These are phyloP conservation scores for Penicillium lividum DNA, from an alignment of 495 filamentous ascomycete genomes.

Conservation along the genomic window DNA sequence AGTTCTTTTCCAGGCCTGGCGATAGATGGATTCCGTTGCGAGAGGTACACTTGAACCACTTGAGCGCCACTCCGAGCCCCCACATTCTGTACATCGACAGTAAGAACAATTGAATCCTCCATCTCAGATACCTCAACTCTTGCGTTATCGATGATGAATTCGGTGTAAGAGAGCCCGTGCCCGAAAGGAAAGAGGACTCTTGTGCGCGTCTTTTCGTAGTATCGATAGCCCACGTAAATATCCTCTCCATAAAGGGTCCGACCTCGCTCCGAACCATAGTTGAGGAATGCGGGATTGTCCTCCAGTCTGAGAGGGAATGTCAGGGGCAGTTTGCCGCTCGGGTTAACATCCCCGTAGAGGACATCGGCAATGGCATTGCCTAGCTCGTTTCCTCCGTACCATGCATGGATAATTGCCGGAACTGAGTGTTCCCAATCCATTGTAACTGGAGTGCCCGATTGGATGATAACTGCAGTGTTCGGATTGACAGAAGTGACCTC, in stretches of 20 bases:
- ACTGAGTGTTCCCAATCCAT: conserved; percentile 76
- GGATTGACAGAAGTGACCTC: conserved; percentile 67
- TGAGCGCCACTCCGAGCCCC: neutral
- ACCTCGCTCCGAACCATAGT: conserved; percentile 70
- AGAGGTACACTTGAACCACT: neutral
- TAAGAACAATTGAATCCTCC: neutral
- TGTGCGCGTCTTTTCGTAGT: conserved; percentile 36
- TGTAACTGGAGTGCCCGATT: conserved; percentile 75
- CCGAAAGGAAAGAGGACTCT: conserved; percentile 65
- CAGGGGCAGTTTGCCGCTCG: conserved; percentile 52
- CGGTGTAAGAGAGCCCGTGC: conserved; percentile 67
- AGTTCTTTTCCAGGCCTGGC: conserved; percentile 24
- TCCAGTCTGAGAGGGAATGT: conserved; percentile 63
- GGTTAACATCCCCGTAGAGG: conserved; percentile 60
- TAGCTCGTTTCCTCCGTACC: conserved; percentile 64
- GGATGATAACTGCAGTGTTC: conserved; percentile 70
- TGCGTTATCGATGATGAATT: conserved; percentile 53
- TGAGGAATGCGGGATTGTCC: conserved; percentile 70
- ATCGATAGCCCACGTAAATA: conserved; percentile 61
- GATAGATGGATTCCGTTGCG: conserved; percentile 1
- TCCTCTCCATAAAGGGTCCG: conserved; percentile 71
- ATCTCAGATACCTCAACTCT: conserved; percentile 6
- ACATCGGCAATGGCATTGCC: conserved; percentile 58
- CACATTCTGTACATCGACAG: neutral
- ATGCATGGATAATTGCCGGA: conserved; percentile 67